These are phyloP conservation scores for Sphaerostilbella broomeana DNA, from an alignment of 2,329 filamentous ascomycete genomes.

Conservation along the genomic window DNA sequence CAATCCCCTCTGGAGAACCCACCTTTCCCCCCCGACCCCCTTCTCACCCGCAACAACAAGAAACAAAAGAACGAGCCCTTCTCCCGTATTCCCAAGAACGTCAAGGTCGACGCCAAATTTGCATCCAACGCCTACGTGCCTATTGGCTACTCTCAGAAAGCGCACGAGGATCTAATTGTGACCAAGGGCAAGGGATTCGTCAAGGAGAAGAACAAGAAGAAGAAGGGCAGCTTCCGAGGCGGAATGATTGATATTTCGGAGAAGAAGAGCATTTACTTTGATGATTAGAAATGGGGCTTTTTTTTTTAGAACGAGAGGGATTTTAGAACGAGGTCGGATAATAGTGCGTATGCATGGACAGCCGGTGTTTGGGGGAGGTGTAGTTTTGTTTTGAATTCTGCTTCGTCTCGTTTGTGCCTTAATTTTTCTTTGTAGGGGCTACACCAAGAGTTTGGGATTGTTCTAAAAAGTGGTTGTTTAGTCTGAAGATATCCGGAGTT, in stretches of 20 bases:
- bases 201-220: constrained; percentile 99
- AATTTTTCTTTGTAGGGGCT: not conserved
- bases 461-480: too few relatives aligned
- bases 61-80: constrained; percentile 57
- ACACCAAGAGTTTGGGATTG: too few relatives aligned
- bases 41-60: constrained; percentile 32
- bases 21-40: constrained; percentile 48
- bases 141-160: constrained; percentile 83
- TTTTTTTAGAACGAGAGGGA: constrained; percentile 1
- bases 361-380: constrained; percentile 20
- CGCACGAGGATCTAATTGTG: constrained; percentile 79
- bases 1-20: constrained; percentile 33
- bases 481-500: too few relatives aligned
- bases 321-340: not conserved
- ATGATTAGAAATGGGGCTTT: constrained; percentile 52
- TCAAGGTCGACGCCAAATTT: constrained; percentile 61
- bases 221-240: constrained; percentile 82
- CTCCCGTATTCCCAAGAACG: constrained; percentile 67
- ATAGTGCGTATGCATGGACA: constrained; percentile 14
- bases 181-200: constrained; percentile 97
- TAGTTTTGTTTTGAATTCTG: not conserved
- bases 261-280: constrained; percentile 89
- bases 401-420: constrained; percentile 1
- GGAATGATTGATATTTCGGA: constrained; percentile 77
- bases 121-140: constrained; percentile 73